Evolutionary conservation across 805 yeast genomes (phyloP).

Genomic region (Wickerhamomyces queroliae): DNA sequence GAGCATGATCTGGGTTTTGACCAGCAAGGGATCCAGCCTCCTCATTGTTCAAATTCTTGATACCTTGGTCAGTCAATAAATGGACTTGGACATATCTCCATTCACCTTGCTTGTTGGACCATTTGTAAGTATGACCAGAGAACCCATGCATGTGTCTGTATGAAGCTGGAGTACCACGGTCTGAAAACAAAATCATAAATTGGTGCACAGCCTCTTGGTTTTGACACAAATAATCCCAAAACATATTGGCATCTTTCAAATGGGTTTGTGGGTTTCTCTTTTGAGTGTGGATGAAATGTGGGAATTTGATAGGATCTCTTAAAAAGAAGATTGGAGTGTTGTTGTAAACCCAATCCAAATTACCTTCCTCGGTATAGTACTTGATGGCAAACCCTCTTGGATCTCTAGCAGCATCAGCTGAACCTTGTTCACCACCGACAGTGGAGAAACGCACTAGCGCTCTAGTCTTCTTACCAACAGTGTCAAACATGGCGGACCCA

Average conservation of each 20-base stretch:
- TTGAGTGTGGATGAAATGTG: conserved; percentile 84
- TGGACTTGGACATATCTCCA: conserved; percentile 80
- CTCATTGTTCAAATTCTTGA: conserved; percentile 39
- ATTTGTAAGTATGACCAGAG: conserved; percentile 81
- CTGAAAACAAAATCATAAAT: conserved; percentile 66
- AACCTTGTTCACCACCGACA: conserved; percentile 81
- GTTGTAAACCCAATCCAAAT: conserved; percentile 79
- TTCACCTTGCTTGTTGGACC: conserved; percentile 70
- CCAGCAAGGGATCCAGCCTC: conserved; percentile 67
- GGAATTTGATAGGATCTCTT: conserved; percentile 83
- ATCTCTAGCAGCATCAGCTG: conserved; percentile 81
- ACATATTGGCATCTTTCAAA: conserved; percentile 70
- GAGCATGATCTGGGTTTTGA: conserved; percentile 76
- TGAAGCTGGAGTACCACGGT: conserved; percentile 77
- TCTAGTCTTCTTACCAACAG: conserved; percentile 76
- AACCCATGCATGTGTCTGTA: conserved; percentile 79
- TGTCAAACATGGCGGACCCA: conserved; percentile 61
- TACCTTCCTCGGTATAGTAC: conserved; percentile 79
- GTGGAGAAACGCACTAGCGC: conserved; percentile 75
- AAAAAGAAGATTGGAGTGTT: conserved; percentile 83
- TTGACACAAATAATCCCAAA: conserved; percentile 69
- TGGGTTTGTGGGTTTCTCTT: conserved; percentile 81
- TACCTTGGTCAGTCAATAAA: conserved; percentile 60
- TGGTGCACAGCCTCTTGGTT: conserved; percentile 76
- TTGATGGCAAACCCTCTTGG: conserved; percentile 83